These are phyloP conservation scores for Thraustochytrium striatum DNA, from an alignment of 352 stramenopile genomes.

Conservation along the genomic window DNA sequence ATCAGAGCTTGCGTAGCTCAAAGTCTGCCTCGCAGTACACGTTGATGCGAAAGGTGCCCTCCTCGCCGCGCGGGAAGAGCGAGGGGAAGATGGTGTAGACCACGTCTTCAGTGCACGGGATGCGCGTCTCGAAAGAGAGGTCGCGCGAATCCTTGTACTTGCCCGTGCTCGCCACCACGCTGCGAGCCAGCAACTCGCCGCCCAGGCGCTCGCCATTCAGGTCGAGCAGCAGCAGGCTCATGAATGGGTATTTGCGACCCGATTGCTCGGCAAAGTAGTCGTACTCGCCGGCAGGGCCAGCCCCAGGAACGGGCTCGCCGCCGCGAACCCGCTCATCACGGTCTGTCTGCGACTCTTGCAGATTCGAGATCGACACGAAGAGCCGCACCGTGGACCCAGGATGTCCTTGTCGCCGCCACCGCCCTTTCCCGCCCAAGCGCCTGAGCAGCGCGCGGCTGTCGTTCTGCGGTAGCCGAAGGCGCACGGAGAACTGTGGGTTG, in stretches of 20 bases:
- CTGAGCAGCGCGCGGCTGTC: neutral
- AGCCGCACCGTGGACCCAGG: neutral
- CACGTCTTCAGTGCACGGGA: neutral
- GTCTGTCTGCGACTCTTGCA: neutral
- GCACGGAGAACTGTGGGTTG: conserved; percentile 1
- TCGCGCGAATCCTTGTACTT: conserved; percentile 9
- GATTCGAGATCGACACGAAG: neutral
- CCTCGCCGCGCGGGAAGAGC: neutral
- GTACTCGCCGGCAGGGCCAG: neutral
- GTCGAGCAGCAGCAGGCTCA: conserved; percentile 7
- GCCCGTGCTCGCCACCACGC: conserved; percentile 9
- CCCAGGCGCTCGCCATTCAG: neutral
- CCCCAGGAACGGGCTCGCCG: neutral
- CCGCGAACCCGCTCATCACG: neutral
- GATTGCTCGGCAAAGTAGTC: neutral
- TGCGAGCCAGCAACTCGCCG: neutral
- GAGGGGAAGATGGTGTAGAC: conserved; percentile 7
- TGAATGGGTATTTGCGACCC: conserved; percentile 18
- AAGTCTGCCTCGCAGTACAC: conserved; percentile 20
- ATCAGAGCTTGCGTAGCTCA: no score
- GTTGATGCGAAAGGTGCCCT: conserved; percentile 22
- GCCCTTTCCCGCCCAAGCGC: neutral
- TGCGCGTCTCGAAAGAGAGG: conserved; percentile 13
- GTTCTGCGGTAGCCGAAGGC: neutral
- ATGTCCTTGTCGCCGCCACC: neutral